A percentile compares a stretch with the other conserved stretches of the same genome.
These are phyloP conservation scores for Trypanosoma brucei DNA, from an alignment of 208 protist genomes.

Conservation along the genomic window DNA sequence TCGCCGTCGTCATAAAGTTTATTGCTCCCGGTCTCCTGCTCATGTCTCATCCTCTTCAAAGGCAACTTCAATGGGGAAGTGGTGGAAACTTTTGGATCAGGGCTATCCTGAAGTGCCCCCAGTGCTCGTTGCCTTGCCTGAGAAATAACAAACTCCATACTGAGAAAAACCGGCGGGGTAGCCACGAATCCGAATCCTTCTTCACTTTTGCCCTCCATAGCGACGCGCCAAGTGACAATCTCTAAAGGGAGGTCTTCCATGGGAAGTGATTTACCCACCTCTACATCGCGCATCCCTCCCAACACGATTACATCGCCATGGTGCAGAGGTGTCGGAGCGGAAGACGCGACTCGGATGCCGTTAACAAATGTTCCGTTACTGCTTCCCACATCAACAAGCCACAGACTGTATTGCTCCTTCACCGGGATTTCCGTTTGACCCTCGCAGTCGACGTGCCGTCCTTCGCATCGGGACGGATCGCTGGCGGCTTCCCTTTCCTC, in stretches of 20 bases:
- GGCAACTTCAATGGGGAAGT: too few relatives aligned
- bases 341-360: constrained; percentile 40
- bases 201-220: constrained; percentile 13
- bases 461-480: constrained; percentile 1
- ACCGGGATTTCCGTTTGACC: not conserved
- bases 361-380: constrained; percentile 90
- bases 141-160: constrained; percentile 31
- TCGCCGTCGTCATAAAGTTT: not conserved
- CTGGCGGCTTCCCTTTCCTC: not conserved
- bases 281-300: constrained; percentile 83
- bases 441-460: not conserved
- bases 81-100: too few relatives aligned
- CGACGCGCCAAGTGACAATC: constrained; percentile 70
- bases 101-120: not conserved
- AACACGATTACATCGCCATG: constrained; percentile 71
- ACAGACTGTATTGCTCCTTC: constrained; percentile 25
- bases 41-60: too few relatives aligned
- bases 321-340: constrained; percentile 38
- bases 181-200: constrained; percentile 36
- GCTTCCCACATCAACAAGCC: constrained; percentile 74
- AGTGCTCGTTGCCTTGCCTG: constrained; percentile 12
- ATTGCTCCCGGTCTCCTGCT: too few relatives aligned
- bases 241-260: constrained; percentile 41
- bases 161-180: constrained; percentile 51
- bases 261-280: constrained; percentile 41